Conservation (phyloP, 305 asterid genomes). For the Fraxinus sp. region DNA sequence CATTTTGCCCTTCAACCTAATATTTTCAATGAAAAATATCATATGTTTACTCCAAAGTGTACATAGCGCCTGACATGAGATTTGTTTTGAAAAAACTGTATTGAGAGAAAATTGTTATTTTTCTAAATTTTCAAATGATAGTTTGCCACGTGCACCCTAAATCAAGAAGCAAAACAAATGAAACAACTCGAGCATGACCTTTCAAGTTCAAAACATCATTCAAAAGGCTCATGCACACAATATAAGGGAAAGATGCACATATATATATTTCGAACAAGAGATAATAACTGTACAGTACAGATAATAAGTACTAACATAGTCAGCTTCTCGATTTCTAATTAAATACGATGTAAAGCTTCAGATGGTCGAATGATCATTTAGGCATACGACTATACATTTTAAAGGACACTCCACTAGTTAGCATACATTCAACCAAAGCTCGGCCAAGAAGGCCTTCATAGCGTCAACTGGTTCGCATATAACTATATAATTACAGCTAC, state of each 20-base stretch:
- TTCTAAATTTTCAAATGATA: no score
- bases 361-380: background rate
- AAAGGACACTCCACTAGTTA: conserved; percentile 13
- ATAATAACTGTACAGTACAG: background rate
- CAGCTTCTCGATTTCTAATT: background rate
- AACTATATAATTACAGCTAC: conserved; percentile 38
- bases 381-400: conserved; percentile 38
- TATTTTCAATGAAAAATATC: no score
- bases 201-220: background rate
- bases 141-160: no score
- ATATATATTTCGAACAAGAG: background rate
- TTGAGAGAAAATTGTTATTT: no score
- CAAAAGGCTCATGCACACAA: background rate
- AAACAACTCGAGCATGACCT: background rate
- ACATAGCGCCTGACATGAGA: no score
- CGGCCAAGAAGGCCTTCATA: conserved; percentile 27
- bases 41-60: no score
- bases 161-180: background rate
- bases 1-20: no score
- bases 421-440: conserved; percentile 32
- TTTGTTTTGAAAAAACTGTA: no score
- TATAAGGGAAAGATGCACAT: background rate
- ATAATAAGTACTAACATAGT: background rate
- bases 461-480: conserved; percentile 28
- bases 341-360: background rate